Conservation (phyloP, 108 stramenopile species). For the Discostella pseudostelligera region DNA sequence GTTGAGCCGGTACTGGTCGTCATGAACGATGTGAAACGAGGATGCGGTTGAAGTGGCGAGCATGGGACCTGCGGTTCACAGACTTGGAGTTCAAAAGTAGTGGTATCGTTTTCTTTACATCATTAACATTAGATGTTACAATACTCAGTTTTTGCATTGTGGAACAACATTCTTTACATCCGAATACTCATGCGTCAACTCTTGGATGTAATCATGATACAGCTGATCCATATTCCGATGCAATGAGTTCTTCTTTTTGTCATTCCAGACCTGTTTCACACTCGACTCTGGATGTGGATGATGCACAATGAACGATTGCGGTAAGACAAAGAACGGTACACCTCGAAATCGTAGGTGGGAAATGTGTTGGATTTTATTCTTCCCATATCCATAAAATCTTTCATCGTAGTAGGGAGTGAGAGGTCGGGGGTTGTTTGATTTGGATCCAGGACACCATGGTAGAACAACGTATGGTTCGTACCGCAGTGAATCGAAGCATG, state of each 20-base stretch:
- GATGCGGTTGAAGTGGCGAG: no score
- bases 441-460: constrained; percentile 62
- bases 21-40: background rate
- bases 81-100: no score
- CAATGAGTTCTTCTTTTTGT: constrained; percentile 51
- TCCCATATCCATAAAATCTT: constrained; percentile 86
- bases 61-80: no score
- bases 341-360: constrained; percentile 69
- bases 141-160: constrained; percentile 22
- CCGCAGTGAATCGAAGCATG: constrained; percentile 76
- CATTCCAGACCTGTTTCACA: constrained; percentile 73
- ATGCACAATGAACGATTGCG: constrained; percentile 73
- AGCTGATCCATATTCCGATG: constrained; percentile 73
- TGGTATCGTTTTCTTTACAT: no score
- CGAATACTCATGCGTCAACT: constrained; percentile 55
- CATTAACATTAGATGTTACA: no score
- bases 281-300: constrained; percentile 80
- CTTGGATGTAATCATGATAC: constrained; percentile 58
- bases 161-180: constrained; percentile 26
- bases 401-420: constrained; percentile 84
- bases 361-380: constrained; percentile 87
- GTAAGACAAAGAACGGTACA: constrained; percentile 63
- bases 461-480: constrained; percentile 91
- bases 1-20: background rate
- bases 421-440: constrained; percentile 20